Evolutionary conservation across 2,329 filamentous ascomycete genomes (phyloP).

Genomic region (Sporothrix brasiliensis): DNA sequence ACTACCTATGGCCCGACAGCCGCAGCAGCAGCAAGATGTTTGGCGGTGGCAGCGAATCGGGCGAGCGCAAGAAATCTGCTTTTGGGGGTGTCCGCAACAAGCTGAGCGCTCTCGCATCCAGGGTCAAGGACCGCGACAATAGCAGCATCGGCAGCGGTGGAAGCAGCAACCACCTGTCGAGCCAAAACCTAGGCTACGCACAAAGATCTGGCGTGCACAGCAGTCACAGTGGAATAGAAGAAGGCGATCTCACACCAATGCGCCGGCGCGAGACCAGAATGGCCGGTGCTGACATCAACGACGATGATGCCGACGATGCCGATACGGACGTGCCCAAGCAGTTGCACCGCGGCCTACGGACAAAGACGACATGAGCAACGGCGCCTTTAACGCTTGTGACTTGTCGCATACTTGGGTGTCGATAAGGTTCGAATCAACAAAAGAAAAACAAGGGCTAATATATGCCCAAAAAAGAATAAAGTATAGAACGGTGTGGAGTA

Average conservation of each 20-base stretch:
- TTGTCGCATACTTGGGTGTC: neutral
- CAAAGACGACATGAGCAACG: constrained; percentile 21
- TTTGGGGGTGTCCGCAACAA: constrained; percentile 37
- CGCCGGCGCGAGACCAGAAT: constrained; percentile 24
- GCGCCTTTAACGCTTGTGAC: neutral
- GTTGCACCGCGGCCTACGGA: constrained; percentile 11
- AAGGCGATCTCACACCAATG: constrained; percentile 27
- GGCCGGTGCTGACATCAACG: neutral
- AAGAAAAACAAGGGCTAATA: neutral
- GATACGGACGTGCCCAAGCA: constrained; percentile 33
- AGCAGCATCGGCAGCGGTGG: neutral
- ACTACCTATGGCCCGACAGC: constrained; percentile 37
- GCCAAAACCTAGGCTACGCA: neutral
- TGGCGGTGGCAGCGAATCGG: constrained; percentile 30
- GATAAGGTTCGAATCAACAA: neutral
- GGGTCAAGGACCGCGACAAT: constrained; percentile 37
- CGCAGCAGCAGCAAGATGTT: constrained; percentile 31
- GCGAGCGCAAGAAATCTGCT: constrained; percentile 34
- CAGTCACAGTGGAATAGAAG: constrained; percentile 16
- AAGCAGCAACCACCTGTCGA: neutral
- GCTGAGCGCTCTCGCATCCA: constrained; percentile 38
- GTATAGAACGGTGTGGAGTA: constrained; percentile 16
- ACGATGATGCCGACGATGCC: constrained; percentile 26
- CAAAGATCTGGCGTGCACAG: constrained; percentile 23
- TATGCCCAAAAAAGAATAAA: neutral